phyloP scores from a whole-genome alignment of 352 stramenopile genomes.

The Globisporangium cederbergense region DNA sequence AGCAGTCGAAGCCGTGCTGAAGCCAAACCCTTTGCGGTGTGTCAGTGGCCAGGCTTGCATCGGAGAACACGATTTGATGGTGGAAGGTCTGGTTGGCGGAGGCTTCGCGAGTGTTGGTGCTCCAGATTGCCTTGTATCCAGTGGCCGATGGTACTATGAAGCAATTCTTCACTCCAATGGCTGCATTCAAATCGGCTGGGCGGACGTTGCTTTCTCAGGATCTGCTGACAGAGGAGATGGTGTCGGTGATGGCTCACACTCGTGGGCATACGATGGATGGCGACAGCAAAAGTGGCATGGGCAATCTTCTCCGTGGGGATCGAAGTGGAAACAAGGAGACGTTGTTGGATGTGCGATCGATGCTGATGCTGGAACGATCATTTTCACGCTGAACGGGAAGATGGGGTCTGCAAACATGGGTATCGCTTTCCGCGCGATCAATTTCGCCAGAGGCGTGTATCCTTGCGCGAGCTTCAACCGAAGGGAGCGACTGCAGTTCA shows the following conservation, averaged over 20 bases:
- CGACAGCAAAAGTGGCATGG: slow-evolving; percentile 91
- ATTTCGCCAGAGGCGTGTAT: slow-evolving; percentile 82
- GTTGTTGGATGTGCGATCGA: slow-evolving; percentile 90
- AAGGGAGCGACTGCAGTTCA: slow-evolving; percentile 82
- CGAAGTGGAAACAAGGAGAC: slow-evolving; percentile 91
- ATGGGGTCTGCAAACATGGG: slow-evolving; percentile 86
- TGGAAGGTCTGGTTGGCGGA: slow-evolving; percentile 80
- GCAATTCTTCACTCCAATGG: slow-evolving; percentile 90
- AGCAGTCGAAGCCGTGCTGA: slow-evolving; percentile 33
- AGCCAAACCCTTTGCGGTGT: slow-evolving; percentile 75
- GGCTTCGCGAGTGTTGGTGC: slow-evolving; percentile 85
- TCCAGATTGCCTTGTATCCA: slow-evolving; percentile 74
- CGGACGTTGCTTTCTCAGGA: slow-evolving; percentile 85
- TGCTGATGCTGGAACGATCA: slow-evolving; percentile 81
- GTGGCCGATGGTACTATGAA: slow-evolving; percentile 90
- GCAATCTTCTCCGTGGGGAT: slow-evolving; percentile 79
- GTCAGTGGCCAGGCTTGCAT: slow-evolving; percentile 87
- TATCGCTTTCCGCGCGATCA: slow-evolving; percentile 73
- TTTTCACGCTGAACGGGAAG: slow-evolving; percentile 92
- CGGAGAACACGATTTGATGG: slow-evolving; percentile 78
- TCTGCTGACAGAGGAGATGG: slow-evolving; percentile 87
- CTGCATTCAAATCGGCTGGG: slow-evolving; percentile 94
- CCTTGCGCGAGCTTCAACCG: slow-evolving; percentile 88
- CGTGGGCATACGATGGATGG: slow-evolving; percentile 93
- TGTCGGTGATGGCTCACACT: slow-evolving; percentile 89